Percentiles rank a stretch among this genome's conserved stretches.
These are phyloP conservation scores for Amanita phalloides DNA, from an alignment of 768 basidiomycete species.

Conservation along the genomic window DNA sequence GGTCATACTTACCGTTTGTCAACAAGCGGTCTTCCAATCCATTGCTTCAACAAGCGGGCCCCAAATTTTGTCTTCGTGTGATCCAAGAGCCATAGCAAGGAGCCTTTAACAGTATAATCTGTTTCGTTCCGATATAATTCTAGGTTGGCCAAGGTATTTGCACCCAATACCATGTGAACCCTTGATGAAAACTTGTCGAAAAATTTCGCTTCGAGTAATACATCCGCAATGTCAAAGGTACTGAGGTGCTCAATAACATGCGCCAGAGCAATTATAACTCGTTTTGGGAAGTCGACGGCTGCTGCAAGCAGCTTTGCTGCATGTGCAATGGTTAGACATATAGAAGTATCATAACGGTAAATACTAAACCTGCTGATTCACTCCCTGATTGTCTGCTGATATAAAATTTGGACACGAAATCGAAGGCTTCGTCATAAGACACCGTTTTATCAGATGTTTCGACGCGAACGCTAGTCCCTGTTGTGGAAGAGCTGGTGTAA, in stretches of 20 bases:
- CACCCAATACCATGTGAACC: slow-evolving; percentile 80
- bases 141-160: slow-evolving; percentile 80
- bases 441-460: slow-evolving; percentile 50
- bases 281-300: slow-evolving; percentile 56
- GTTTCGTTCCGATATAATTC: slow-evolving; percentile 93
- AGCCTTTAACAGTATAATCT: slow-evolving; percentile 61
- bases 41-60: slow-evolving; percentile 66
- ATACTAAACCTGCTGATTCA: slow-evolving; percentile 34
- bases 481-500: slow-evolving; percentile 22
- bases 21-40: slow-evolving; percentile 81
- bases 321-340: background rate
- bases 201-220: slow-evolving; percentile 65
- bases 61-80: slow-evolving; percentile 86
- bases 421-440: slow-evolving; percentile 62
- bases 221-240: slow-evolving; percentile 68
- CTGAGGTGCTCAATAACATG: slow-evolving; percentile 61
- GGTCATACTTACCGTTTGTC: slow-evolving; percentile 43
- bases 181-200: slow-evolving; percentile 71
- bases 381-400: slow-evolving; percentile 28
- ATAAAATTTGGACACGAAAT: slow-evolving; percentile 56
- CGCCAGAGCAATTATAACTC: slow-evolving; percentile 62
- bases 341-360: slow-evolving; percentile 8
- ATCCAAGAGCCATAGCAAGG: slow-evolving; percentile 80
- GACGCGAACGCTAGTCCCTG: slow-evolving; percentile 38
- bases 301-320: slow-evolving; percentile 54